Evolutionary conservation across 1,284 basidiomycete species (phyloP).

Genomic region (Ceratobasidium sp.): DNA sequence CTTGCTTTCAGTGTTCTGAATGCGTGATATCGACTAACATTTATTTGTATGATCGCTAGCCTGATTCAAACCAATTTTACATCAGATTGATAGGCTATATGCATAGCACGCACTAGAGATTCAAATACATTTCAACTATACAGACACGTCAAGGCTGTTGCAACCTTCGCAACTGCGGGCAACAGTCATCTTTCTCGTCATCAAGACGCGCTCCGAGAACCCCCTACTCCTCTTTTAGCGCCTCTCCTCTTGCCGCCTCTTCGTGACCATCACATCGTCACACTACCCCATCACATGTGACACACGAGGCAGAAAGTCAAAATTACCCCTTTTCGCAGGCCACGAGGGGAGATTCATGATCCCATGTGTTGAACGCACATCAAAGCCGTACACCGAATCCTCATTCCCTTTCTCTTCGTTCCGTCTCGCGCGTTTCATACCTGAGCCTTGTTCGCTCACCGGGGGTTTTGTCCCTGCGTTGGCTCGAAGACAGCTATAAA

Average conservation of each 20-base stretch:
- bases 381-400: constrained; percentile 13
- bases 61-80: too few relatives aligned
- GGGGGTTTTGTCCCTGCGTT: background rate
- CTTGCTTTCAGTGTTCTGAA: background rate
- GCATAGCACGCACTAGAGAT: too few relatives aligned
- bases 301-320: background rate
- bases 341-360: background rate
- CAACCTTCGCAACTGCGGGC: too few relatives aligned
- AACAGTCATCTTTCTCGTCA: too few relatives aligned
- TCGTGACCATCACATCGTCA: too few relatives aligned
- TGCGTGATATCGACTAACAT: background rate
- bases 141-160: too few relatives aligned
- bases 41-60: background rate
- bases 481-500: background rate
- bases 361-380: constrained; percentile 1
- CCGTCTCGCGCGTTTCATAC: background rate
- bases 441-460: background rate
- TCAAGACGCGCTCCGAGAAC: too few relatives aligned
- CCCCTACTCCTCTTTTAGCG: too few relatives aligned
- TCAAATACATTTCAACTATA: too few relatives aligned
- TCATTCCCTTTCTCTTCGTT: background rate
- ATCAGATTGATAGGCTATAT: too few relatives aligned
- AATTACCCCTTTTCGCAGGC: background rate
- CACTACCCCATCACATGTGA: too few relatives aligned
- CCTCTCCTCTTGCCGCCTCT: too few relatives aligned